A percentile compares a stretch with the other conserved stretches of the same genome.
These are phyloP conservation scores for Cucurbita maxima DNA, from an alignment of 306 rosid species.

Conservation along the genomic window DNA sequence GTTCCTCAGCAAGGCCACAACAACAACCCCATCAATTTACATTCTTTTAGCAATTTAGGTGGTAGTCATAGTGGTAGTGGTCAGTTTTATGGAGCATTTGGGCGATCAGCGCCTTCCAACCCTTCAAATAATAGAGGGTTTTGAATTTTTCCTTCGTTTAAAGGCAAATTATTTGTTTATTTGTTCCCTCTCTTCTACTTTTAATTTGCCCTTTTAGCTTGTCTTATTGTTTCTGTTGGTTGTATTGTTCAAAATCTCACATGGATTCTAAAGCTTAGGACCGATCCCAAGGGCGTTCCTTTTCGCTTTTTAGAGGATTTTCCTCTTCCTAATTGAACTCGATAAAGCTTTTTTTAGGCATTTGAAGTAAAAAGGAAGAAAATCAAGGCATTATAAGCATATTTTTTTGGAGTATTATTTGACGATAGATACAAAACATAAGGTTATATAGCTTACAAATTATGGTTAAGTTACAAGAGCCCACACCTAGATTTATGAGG, in stretches of 20 bases:
- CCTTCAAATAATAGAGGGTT: constrained; percentile 74
- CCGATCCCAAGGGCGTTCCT: not conserved
- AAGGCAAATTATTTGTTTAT: constrained; percentile 5
- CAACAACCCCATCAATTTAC: not conserved
- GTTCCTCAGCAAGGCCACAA: constrained; percentile 25
- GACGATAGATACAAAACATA: not conserved
- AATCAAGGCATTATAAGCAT: too few relatives aligned
- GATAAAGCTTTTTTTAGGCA: too few relatives aligned
- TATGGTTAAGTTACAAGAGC: not conserved
- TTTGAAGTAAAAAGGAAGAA: not conserved
- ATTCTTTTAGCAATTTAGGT: constrained; percentile 15
- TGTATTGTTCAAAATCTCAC: not conserved
- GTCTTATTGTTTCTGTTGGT: not conserved
- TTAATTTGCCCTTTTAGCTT: not conserved
- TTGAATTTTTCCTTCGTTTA: constrained; percentile 8
- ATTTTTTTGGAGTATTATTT: too few relatives aligned
- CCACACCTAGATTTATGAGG: not conserved
- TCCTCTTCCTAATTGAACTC: too few relatives aligned
- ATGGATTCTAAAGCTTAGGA: not conserved
- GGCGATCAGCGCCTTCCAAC: constrained; percentile 11
- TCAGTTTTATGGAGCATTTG: constrained; percentile 26
- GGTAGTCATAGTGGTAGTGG: constrained; percentile 8
- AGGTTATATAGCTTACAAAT: not conserved
- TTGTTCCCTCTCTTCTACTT: not conserved
- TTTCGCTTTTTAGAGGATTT: not conserved